Evolutionary conservation across 1,284 basidiomycete genomes (phyloP), one percentile per base, ranked within the genome.

Genomic region (Coniophora puteana): DNA sequence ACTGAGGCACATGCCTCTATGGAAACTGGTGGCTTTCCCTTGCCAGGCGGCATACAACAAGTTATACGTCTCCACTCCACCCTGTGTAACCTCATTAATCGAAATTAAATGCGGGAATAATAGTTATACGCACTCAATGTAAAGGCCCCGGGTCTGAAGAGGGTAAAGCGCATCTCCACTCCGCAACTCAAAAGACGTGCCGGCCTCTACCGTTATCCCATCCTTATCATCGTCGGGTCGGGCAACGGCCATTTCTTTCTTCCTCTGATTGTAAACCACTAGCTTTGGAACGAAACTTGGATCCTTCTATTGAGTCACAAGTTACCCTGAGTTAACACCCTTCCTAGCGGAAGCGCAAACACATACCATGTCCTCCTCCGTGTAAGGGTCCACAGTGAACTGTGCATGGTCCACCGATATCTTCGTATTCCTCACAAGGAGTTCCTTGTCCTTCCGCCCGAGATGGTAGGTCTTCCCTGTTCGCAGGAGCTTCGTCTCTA

Each of bases 401-500:
- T 68, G 58, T 31, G 73, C 74, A 51, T 84, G 78, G 25, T 73
- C 62, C 26, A 69, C 67, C 0, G 83, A 87, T 41, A 87, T 67
- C 50, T 75, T 79, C 52, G 78, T 78, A 62, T 69, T 71, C 40
- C 71, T 72, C 36, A 87, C 61, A 5, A 69, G 26, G 2, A 87
- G 61, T 3, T 69, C 65, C 34, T 59, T 59, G 3, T 69, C 71
- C 54, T 74, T 80, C 23, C 83, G 64, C 12, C 83, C 82, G 3
- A 85, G 52, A 1, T 51, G 32, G 44, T 83, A 78, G 13, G 62
- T 65, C 31, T 57, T 68, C 13, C 72, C 72, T 1, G 79, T 66
- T 55, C 81, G 83, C 36, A 87, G 63, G 5, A 84, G 56, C 52
- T 84, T 86, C 11, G 62, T 59, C 57, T 77, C 83, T 87, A 48